Percentiles rank a stretch among this genome's conserved stretches.
phyloP scores from a whole-genome alignment of 2,329 filamentous ascomycete species.

The Talaromyces verruculosus region DNA sequence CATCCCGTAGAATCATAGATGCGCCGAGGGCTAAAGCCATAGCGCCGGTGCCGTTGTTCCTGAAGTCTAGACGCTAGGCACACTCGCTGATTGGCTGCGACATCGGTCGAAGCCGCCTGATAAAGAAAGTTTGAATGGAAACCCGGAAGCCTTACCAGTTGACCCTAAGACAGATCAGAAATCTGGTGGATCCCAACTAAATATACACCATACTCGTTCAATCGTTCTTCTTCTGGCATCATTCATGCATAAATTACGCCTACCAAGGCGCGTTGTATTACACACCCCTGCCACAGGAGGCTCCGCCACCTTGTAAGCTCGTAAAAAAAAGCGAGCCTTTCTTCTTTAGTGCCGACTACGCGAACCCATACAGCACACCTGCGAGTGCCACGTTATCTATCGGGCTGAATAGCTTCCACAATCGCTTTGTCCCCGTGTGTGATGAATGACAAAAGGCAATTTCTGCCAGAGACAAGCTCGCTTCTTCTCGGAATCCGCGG shows the following conservation, averaged over 20 bases:
- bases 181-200: not conserved
- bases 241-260: not conserved
- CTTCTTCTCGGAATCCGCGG: not conserved
- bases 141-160: not conserved
- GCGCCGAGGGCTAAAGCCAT: not conserved
- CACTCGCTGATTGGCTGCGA: not conserved
- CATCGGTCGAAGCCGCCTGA: not conserved
- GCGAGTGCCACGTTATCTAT: conserved; percentile 6
- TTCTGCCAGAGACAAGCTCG: not conserved
- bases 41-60: conserved; percentile 1
- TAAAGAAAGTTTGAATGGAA: not conserved
- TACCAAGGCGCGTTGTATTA: not conserved
- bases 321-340: not conserved
- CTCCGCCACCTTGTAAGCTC: not conserved
- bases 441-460: not conserved
- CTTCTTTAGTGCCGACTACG: not conserved
- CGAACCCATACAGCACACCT: not conserved
- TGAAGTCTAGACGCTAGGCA: not conserved
- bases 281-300: not conserved
- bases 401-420: not conserved
- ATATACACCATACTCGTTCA: not conserved
- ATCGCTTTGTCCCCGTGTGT: not conserved
- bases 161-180: not conserved
- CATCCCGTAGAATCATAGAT: not conserved
- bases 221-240: not conserved